A percentile compares a stretch with the other conserved stretches of the same genome.
Evolutionary conservation across 305 asterid genomes (phyloP).

Genomic region (Fraxinus nigra): DNA sequence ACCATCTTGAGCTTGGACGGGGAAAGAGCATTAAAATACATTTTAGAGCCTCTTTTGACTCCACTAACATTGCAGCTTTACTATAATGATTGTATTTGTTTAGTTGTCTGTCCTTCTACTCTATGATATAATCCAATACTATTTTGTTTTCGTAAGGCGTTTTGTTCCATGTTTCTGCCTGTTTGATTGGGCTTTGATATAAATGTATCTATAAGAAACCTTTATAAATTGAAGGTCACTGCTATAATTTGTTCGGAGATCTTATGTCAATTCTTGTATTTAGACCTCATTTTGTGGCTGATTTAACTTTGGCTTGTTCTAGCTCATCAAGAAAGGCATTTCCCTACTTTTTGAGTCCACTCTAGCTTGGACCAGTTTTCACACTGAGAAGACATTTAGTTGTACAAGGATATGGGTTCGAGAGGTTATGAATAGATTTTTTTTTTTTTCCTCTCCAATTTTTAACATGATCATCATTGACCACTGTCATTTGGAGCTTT

Average conservation of each 20-base stretch:
- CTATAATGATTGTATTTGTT: not conserved
- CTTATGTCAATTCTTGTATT: not conserved
- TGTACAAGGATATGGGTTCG: not conserved
- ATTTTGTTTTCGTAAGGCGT: not conserved
- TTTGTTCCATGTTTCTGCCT: not conserved
- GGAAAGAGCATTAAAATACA: not conserved
- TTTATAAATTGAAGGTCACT: not conserved
- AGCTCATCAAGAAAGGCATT: not conserved
- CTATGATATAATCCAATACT: not conserved
- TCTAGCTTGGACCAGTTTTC: not conserved
- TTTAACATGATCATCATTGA: not conserved
- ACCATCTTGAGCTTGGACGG: not conserved
- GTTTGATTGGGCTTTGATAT: not conserved
- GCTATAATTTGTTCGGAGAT: not conserved
- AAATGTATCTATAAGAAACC: not conserved
- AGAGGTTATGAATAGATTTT: not conserved
- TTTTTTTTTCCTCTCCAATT: not conserved
- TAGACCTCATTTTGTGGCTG: not conserved
- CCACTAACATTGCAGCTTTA: not conserved
- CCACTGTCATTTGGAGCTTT: not conserved
- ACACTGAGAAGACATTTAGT: not conserved
- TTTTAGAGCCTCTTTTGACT: slow-evolving; percentile 15
- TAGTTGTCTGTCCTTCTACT: not conserved
- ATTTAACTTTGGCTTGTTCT: not conserved
- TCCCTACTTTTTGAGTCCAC: not conserved